Evolutionary conservation across 2,329 filamentous ascomycete species (phyloP).

Genomic region (Colletotrichum eleusines): DNA sequence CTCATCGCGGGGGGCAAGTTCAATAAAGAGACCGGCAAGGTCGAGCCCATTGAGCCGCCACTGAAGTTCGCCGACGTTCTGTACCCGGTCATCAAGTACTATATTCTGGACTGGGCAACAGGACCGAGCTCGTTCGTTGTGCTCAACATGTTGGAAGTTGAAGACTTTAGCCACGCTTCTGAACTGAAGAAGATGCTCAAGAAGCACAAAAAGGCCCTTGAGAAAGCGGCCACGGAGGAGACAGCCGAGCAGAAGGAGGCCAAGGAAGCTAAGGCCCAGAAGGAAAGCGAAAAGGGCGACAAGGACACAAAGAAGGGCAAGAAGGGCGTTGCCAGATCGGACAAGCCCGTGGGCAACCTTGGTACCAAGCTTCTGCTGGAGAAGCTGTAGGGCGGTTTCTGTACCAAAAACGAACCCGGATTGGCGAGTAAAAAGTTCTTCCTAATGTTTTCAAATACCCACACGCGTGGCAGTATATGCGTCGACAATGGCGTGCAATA

Average conservation of each 20-base stretch:
- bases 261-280: conserved; percentile 62
- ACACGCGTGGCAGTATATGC: conserved; percentile 30
- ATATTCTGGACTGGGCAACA: conserved; percentile 86
- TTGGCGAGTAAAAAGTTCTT: conserved; percentile 35
- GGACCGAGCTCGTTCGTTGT: conserved; percentile 89
- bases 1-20: conserved; percentile 91
- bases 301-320: conserved; percentile 57
- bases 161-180: conserved; percentile 74
- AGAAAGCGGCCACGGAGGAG: conserved; percentile 74
- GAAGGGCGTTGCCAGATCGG: conserved; percentile 57
- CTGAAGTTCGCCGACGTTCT: conserved; percentile 84
- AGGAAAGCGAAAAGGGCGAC: conserved; percentile 54
- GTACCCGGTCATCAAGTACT: conserved; percentile 83
- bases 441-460: conserved; percentile 35
- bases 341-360: conserved; percentile 67
- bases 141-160: conserved; percentile 81
- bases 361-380: conserved; percentile 72
- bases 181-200: conserved; percentile 78
- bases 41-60: conserved; percentile 79
- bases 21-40: conserved; percentile 77
- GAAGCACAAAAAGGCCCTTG: conserved; percentile 78
- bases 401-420: conserved; percentile 26
- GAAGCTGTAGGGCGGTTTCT: conserved; percentile 57
- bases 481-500: conserved; percentile 31
- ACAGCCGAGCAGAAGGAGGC: conserved; percentile 65